A percentile compares a stretch with the other conserved stretches of the same genome.
These are phyloP conservation scores for Hypsizygus ulmarius DNA, from an alignment of 1,284 basidiomycete genomes.

Conservation along the genomic window DNA sequence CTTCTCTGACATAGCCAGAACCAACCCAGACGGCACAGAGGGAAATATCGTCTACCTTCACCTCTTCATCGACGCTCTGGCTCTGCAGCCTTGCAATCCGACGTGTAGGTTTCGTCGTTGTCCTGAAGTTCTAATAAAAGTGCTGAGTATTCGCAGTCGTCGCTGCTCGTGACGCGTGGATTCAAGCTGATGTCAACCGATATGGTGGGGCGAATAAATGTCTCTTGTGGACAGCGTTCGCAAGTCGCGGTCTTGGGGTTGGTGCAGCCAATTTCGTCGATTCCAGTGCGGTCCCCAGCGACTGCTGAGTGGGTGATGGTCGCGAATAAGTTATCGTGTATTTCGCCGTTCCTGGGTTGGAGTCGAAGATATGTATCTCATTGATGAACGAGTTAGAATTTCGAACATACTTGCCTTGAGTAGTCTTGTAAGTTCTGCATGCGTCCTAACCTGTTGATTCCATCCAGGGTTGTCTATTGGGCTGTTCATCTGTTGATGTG, in stretches of 20 bases:
- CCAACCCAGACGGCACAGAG: constrained; percentile 25
- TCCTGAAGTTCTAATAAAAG: background rate
- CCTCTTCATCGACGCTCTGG: constrained; percentile 29
- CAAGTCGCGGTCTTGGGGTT: constrained; percentile 42
- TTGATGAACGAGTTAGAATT: too few relatives aligned
- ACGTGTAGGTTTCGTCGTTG: constrained; percentile 20
- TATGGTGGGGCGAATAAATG: constrained; percentile 42
- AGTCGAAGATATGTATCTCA: too few relatives aligned
- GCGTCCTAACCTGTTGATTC: too few relatives aligned
- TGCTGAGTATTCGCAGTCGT: constrained; percentile 12
- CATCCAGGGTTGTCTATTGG: too few relatives aligned
- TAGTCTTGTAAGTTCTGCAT: too few relatives aligned
- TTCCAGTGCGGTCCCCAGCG: constrained; percentile 10
- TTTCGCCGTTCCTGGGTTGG: background rate
- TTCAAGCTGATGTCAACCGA: constrained; percentile 46
- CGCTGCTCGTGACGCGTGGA: constrained; percentile 41
- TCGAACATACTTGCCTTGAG: too few relatives aligned
- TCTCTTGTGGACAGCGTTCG: constrained; percentile 42
- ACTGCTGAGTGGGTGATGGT: constrained; percentile 6
- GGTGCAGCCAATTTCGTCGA: constrained; percentile 25
- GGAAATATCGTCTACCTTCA: constrained; percentile 32
- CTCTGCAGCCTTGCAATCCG: constrained; percentile 31
- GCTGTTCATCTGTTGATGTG: too few relatives aligned
- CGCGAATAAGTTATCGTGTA: background rate
- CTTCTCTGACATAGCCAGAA: constrained; percentile 22